Base-by-base conservation (phyloP, 495 filamentous ascomycete species). In the Aspergillus bridgeri region DNA sequence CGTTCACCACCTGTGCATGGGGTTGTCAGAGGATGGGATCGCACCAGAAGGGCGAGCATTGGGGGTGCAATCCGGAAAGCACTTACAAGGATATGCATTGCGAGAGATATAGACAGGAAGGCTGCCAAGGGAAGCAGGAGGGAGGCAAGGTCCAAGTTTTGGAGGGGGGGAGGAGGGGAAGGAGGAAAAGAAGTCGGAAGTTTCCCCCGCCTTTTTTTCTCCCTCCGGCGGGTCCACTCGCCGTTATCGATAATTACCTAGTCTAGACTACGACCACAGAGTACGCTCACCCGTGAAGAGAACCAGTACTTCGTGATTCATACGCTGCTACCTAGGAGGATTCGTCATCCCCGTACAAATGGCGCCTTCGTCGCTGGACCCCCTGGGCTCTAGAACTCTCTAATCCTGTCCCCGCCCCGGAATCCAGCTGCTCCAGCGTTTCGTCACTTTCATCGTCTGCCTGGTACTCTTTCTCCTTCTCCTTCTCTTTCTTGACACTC, bases 1-100 rank as follows among this genome's bases (percentile, higher is more conserved):
- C 94, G 80, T 98, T 98, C 22, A 83, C 83, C 23, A 92, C 80
- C 88, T 91, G 80, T 60, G 65, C 69, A 67, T 57, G 20, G 54
- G 15, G 19, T 51, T 25, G 27, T n/a, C 20, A 19, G 29, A n/a
- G 19, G 23, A 21, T 22, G 18, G 3, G n/a, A 2, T 18, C 17
- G 19, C 11, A 20, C 27, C 21, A 13, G 51, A 43, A 15, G 20
- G 43, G 9, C 18, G 33, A 7, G 17, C 17, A 18, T 23, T 7
- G 23, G 13, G n/a, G 19, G 33, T 33, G 20, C 17, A 51, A 6
- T 24, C 23, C 21, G 21, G 29, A 50, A 3, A 6, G 13, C 42
- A 64, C 69, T 69, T 51, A 79, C 76, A 60, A 79, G 60, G 42
- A 79, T 73, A 69, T 79, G 76, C 76, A 79, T 79, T 62, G n/a